phyloP scores from a whole-genome alignment of 306 rosid genomes.

The Prunus campanulata region DNA sequence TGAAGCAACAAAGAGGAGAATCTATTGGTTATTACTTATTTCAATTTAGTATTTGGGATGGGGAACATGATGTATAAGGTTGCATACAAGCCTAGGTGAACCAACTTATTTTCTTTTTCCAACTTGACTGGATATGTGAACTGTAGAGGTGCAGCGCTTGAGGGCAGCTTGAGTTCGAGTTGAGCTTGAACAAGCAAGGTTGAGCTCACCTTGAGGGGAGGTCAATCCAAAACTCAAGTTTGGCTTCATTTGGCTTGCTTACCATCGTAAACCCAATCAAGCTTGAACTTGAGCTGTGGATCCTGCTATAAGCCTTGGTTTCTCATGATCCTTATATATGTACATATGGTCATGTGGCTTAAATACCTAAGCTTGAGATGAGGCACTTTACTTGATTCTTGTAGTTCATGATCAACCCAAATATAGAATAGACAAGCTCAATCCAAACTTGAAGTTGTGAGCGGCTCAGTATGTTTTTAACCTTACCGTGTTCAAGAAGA shows the following conservation, averaged over 20 bases:
- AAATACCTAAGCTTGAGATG: not conserved
- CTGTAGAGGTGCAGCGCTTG: not conserved
- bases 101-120: not conserved
- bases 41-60: not conserved
- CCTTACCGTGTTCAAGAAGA: not conserved
- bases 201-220: not conserved
- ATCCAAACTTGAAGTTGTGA: not conserved
- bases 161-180: not conserved
- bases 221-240: not conserved
- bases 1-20: not conserved
- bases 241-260: not conserved
- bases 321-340: not conserved
- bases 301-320: not conserved
- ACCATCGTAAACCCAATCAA: not conserved
- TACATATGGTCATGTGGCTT: not conserved
- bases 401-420: not conserved
- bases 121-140: not conserved
- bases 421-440: not conserved
- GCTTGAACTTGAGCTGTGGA: not conserved
- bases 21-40: not conserved
- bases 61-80: not conserved
- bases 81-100: not conserved
- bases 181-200: not conserved
- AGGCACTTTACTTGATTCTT: not conserved
- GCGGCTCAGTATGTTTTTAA: not conserved